Percentiles rank a stretch among this genome's conserved stretches.
Evolutionary conservation across 1,139 yeast genomes (phyloP).

Genomic region (Pichia terricola): DNA sequence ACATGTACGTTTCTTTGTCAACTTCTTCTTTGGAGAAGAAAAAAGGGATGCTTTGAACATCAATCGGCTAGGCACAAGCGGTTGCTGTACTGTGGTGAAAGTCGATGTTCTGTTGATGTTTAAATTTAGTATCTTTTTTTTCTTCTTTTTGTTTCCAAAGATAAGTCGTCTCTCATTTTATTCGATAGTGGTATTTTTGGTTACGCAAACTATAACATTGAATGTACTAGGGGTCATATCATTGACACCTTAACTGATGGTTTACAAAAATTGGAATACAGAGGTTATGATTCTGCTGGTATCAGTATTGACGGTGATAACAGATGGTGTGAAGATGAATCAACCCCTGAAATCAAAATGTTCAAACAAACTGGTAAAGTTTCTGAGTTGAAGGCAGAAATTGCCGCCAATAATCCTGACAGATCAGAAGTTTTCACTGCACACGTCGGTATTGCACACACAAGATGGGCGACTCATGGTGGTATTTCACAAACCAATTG

Average conservation of each 20-base stretch:
- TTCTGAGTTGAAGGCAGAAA: constrained; percentile 62
- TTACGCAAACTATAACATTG: constrained; percentile 90
- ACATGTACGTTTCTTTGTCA: too few relatives aligned
- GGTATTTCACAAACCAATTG: constrained; percentile 79
- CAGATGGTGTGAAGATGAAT: constrained; percentile 35
- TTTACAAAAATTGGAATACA: constrained; percentile 84
- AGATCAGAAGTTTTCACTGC: constrained; percentile 59
- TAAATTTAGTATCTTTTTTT: too few relatives aligned
- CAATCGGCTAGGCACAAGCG: too few relatives aligned
- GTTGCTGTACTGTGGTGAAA: too few relatives aligned
- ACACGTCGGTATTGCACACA: constrained; percentile 96
- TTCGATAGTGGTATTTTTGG: constrained; percentile 84
- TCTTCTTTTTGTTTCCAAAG: too few relatives aligned
- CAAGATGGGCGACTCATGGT: constrained; percentile 99
- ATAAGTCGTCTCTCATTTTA: neutral
- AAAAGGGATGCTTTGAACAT: too few relatives aligned
- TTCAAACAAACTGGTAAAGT: constrained; percentile 92
- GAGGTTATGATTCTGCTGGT: constrained; percentile 98
- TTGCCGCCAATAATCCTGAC: constrained; percentile 46
- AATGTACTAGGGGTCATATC: constrained; percentile 86
- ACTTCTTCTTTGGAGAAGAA: too few relatives aligned
- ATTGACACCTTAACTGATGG: constrained; percentile 86
- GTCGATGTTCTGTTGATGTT: too few relatives aligned
- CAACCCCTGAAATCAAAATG: constrained; percentile 38
- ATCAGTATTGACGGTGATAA: constrained; percentile 88